A percentile compares a stretch with the other conserved stretches of the same genome.
These are phyloP conservation scores for Astraeus odoratus DNA, from an alignment of 768 basidiomycete genomes.

Conservation along the genomic window DNA sequence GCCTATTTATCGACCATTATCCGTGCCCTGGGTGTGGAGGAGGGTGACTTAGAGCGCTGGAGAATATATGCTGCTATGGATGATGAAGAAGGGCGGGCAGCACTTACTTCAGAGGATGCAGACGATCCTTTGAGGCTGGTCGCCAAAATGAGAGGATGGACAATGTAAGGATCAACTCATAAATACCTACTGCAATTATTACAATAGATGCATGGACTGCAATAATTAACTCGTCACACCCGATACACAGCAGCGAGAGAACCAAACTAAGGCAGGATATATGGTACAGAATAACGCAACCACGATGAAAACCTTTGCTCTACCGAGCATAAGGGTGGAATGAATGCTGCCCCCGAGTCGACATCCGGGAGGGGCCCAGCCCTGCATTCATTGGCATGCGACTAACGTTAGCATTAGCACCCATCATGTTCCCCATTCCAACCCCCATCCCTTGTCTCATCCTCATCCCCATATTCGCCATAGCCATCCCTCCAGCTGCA, in stretches of 20 bases:
- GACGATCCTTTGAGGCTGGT: conserved; percentile 15
- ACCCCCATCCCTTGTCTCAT: conserved; percentile 30
- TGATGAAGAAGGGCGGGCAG: conserved; percentile 33
- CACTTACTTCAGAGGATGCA: conserved; percentile 13
- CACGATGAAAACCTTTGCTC: conserved; percentile 5
- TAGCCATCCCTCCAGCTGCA: conserved; percentile 22
- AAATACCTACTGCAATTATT: neutral
- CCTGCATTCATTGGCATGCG: conserved; percentile 37
- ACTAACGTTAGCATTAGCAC: conserved; percentile 27
- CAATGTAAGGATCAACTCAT: neutral
- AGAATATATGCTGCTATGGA: conserved; percentile 59
- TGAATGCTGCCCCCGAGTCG: conserved; percentile 47
- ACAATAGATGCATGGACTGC: neutral
- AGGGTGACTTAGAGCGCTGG: conserved; percentile 75
- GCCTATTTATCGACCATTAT: conserved; percentile 90
- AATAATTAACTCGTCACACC: conserved; percentile 12
- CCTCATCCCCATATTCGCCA: conserved; percentile 33
- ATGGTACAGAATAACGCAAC: conserved; percentile 19
- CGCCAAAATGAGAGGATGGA: conserved; percentile 30
- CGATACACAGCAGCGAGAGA: conserved; percentile 7
- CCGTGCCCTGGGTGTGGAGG: conserved; percentile 84
- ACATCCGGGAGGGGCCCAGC: conserved; percentile 42
- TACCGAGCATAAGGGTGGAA: conserved; percentile 65
- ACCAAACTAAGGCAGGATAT: conserved; percentile 20
- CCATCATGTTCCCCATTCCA: conserved; percentile 25